Percentiles rank a stretch among this genome's conserved stretches.
Conservation (phyloP, 2,329 filamentous ascomycete species). For the Gnomoniopsis sp. region DNA sequence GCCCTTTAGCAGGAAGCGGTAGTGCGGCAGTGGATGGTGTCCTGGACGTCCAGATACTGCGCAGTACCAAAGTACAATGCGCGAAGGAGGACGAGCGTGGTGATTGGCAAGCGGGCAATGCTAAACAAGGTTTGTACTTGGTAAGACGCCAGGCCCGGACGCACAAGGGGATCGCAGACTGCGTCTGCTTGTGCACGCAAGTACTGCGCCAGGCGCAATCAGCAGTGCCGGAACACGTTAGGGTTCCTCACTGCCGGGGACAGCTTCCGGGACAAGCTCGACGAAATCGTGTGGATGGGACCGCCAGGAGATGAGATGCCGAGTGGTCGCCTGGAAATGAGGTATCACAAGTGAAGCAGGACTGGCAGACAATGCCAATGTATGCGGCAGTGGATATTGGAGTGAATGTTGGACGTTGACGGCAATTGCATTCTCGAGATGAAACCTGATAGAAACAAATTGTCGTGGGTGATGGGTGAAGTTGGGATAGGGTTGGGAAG, state of each 20-base stretch:
- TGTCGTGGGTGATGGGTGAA: no score
- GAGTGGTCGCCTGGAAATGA: neutral
- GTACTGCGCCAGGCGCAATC: neutral
- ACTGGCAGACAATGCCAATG: no score
- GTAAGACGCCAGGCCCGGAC: neutral
- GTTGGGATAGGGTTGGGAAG: no score
- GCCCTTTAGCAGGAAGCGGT: neutral
- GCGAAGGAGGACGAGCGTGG: neutral
- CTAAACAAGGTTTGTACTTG: neutral
- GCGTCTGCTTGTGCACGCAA: neutral
- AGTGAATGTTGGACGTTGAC: no score
- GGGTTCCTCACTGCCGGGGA: constrained; percentile 2
- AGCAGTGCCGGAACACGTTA: neutral
- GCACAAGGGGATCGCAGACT: neutral
- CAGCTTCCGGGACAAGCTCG: constrained; percentile 2
- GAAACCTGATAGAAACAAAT: no score
- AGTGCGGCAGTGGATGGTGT: neutral
- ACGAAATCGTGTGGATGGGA: neutral
- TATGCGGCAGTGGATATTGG: no score
- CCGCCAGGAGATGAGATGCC: neutral
- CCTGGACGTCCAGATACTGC: no score
- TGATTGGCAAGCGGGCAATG: neutral
- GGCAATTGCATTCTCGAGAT: no score
- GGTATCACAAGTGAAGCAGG: no score
- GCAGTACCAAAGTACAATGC: neutral